Base-by-base conservation (phyloP, 106 monocot species). In the Hemerocallis citrina region DNA sequence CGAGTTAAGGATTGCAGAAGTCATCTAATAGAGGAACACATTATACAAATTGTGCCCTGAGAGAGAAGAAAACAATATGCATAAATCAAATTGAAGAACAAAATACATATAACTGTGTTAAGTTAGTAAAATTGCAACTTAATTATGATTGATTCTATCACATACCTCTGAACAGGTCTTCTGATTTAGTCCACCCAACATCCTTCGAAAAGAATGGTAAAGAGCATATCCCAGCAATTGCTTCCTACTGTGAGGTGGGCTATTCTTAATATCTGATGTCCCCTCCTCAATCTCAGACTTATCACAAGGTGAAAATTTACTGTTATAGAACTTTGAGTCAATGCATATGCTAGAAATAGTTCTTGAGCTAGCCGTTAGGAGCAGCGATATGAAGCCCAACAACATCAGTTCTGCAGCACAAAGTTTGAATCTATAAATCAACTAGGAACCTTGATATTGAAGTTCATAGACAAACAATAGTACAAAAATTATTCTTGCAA, bases 301-400 rank as follows among this genome's bases (percentile, higher is more conserved):
- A 34, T 71, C 72, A 57, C 96, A 96, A n/a, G 96, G 90, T 31
- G 90, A 87, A 70, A 96, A 87, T 6, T 56, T 84, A 49, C 80
- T 63, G 36, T 77, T 77, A 27, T 96, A 96, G 74, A 80, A 91
- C 63, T 77, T 91, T 3, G 96, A 96, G 25, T 91, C 84, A 8
- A 96, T 91, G 61, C 96, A 96, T 22, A 85, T 87, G 33, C 56
- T 81, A 33, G 96, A 87, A 60, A 96, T 86, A n/a, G 74, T 77
- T 72, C 91, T 79, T 43, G 96, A 91, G 47, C 81, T 91, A 55
- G 96, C 96, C 0, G 87, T 78, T 44, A 96, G 69, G 42, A 96
- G 74, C 60, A 96, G 76, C 9, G 96, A 96, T 69, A 96, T 88
- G 69, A 96, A 88, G 3, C 96, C 96, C 25, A 96, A 59, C 52